Evolutionary conservation across 176 grass and related monocot species (phyloP), one percentile per base, ranked within the genome.

Genomic region (Urochloa ruziziensis): DNA sequence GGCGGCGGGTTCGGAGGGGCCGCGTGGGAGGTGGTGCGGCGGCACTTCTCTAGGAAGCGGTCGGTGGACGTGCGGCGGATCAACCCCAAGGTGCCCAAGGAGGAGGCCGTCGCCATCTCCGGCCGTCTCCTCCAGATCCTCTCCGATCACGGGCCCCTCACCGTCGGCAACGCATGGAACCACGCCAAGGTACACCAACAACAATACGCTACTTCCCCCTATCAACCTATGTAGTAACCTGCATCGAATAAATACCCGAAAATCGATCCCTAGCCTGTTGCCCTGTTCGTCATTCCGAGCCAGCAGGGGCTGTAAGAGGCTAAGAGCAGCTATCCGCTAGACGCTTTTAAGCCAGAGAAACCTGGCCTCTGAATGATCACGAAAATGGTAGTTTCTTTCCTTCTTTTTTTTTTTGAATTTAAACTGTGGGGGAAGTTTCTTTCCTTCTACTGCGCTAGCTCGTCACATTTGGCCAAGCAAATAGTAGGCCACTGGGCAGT

Each of bases 61-160:
- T 67, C 77, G 53, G 85, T 75, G 84, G 70, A 97, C 80, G 32
- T 93, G 18, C 84, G 82, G 54, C 80, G 86, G 81, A 93, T 97
- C 91, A 97, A 88, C 51, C 95, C 92, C 80, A 97, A 93, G 88
- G 92, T 90, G 69, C 86, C 95, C 46, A 93, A 84, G 85, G 90
- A 94, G 70, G 95, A 94, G 78, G 92, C 95, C 3, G 49, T 79
- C 46, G 83, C 84, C 83, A 97, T 97, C 86, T 94, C 92, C 67
- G 78, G 86, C 32, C 78, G 88, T 46, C 86, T 97, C 53, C 77
- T 94, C 84, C 88, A 91, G 86, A 91, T 97, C 77, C 52, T 97
- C 81, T 66, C 91, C 43, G 92, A 93, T 44, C 78, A 97, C 30
- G 92, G 95, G 28, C 92, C 95, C 10, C 88, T 97, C 74, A 71